Conservation (phyloP, 179 eudicot genomes). For the Actinidia chinensis region DNA sequence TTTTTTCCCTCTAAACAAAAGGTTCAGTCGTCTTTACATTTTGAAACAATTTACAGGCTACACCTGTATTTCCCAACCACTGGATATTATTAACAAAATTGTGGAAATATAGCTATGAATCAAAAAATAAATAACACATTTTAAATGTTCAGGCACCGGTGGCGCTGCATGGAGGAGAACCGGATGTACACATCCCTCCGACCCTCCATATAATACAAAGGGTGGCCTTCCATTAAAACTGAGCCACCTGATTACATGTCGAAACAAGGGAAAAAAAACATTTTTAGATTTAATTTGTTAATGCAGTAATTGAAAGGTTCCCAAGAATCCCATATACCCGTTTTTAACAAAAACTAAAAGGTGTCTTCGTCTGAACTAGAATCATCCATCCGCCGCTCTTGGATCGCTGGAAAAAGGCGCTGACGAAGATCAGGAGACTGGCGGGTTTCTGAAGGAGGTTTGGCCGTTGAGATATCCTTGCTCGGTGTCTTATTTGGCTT, state of each 20-base stretch:
- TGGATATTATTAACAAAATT: background rate
- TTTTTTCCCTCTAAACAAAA: background rate
- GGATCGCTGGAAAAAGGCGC: constrained; percentile 68
- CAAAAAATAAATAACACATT: background rate
- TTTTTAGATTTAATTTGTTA: background rate
- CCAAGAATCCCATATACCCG: constrained; percentile 9
- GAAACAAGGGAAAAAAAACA: background rate
- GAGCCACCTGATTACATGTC: constrained; percentile 10
- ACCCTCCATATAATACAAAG: background rate
- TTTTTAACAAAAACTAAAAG: background rate
- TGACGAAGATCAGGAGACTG: constrained; percentile 47
- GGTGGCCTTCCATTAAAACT: background rate
- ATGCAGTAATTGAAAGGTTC: background rate
- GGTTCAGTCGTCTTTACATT: background rate
- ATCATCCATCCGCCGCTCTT: constrained; percentile 49
- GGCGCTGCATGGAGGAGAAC: background rate
- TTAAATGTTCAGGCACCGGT: background rate
- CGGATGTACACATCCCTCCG: background rate
- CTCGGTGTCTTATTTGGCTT: constrained; percentile 37
- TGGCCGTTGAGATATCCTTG: constrained; percentile 29
- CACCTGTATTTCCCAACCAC: background rate
- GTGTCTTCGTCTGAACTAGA: constrained; percentile 75
- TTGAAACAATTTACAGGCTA: constrained; percentile 7
- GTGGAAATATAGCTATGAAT: background rate
- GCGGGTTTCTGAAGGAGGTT: constrained; percentile 28